Evolutionary conservation across 2,329 filamentous ascomycete genomes (phyloP).

Genomic region (Sarocladium oryzae): DNA sequence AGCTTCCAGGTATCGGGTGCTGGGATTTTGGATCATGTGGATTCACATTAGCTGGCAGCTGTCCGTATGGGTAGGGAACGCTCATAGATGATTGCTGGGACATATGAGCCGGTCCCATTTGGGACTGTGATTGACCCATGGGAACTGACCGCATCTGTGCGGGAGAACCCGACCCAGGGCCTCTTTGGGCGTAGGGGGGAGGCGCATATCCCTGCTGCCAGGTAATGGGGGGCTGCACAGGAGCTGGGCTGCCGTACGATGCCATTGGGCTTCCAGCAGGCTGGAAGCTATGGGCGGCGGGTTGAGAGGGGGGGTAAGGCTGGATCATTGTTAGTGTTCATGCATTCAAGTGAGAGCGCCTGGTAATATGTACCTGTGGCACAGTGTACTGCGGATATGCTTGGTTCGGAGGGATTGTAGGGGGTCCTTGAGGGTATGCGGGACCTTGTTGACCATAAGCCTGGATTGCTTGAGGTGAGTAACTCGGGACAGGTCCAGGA

Average conservation of each 20-base stretch:
- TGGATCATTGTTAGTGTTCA: neutral
- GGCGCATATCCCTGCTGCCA: slow-evolving; percentile 33
- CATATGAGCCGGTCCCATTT: slow-evolving; percentile 20
- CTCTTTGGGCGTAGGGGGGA: slow-evolving; percentile 23
- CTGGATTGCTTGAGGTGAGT: slow-evolving; percentile 39
- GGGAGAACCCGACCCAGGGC: neutral
- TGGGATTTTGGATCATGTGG: slow-evolving; percentile 68
- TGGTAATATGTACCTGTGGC: slow-evolving; percentile 30
- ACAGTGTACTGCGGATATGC: slow-evolving; percentile 41
- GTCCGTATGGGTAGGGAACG: slow-evolving; percentile 68
- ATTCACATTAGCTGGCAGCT: slow-evolving; percentile 64
- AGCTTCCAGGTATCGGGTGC: slow-evolving; percentile 80
- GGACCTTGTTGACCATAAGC: slow-evolving; percentile 38
- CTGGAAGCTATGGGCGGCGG: neutral
- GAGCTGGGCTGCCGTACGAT: slow-evolving; percentile 28
- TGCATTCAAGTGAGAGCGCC: neutral
- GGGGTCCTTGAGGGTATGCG: slow-evolving; percentile 27
- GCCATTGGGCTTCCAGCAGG: slow-evolving; percentile 27
- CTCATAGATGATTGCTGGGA: slow-evolving; percentile 24
- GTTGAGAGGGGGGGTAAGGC: neutral
- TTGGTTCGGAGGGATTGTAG: slow-evolving; percentile 24
- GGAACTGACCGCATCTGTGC: slow-evolving; percentile 17
- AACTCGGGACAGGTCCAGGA: slow-evolving; percentile 40
- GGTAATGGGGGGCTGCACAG: slow-evolving; percentile 22
- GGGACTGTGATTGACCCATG: slow-evolving; percentile 18